phyloP scores from a whole-genome alignment of 768 basidiomycete genomes.

The Coprinopsis marcescibilis region DNA sequence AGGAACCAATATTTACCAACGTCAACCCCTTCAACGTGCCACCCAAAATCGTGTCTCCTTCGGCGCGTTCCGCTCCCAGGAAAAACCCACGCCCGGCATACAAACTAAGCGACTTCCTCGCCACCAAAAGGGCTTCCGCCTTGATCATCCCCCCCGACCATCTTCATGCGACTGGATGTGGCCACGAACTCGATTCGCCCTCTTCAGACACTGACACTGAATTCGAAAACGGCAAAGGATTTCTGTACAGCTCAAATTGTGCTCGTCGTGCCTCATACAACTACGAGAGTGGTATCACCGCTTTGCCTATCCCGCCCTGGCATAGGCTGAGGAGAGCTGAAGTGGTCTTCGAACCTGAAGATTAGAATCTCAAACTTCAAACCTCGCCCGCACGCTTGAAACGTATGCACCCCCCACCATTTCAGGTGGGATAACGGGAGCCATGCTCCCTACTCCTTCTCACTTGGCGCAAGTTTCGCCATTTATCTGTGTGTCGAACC shows the following conservation, averaged over 20 bases:
- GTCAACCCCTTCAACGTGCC: background rate
- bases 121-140: background rate
- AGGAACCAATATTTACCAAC: background rate
- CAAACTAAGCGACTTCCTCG: conserved; percentile 2
- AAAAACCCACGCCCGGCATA: background rate
- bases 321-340: background rate
- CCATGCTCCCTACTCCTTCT: too few relatives aligned
- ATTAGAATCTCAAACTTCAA: background rate
- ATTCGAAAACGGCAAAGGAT: background rate
- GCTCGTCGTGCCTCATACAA: background rate
- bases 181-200: background rate
- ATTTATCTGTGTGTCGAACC: too few relatives aligned
- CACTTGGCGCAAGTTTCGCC: too few relatives aligned
- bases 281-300: background rate
- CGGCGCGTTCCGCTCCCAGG: background rate
- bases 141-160: background rate
- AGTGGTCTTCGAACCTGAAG: background rate
- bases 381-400: background rate
- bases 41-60: background rate
- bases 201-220: background rate
- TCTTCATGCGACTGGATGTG: background rate
- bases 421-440: background rate
- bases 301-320: conserved; percentile 1
- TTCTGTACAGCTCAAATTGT: background rate
- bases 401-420: background rate